These are phyloP conservation scores for Sugiyamaella castrensis DNA, from an alignment of 1,139 yeast genomes.

Conservation along the genomic window DNA sequence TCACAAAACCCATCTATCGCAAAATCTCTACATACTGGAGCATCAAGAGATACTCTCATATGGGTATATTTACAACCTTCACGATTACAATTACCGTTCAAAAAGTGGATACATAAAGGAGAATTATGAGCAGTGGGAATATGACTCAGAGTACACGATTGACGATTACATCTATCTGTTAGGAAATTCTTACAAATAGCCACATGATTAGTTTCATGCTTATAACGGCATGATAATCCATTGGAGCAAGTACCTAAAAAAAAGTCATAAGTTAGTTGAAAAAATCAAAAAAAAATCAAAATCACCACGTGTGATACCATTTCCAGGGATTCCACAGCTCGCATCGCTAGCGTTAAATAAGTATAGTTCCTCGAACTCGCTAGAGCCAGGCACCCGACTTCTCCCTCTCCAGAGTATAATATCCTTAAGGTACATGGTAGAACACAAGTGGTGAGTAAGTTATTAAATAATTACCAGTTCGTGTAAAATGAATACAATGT, in stretches of 20 bases:
- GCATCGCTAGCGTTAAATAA: too few relatives aligned
- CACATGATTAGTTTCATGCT: constrained; percentile 52
- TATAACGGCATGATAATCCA: constrained; percentile 52
- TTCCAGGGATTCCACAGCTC: neutral
- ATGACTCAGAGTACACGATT: constrained; percentile 59
- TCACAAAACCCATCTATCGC: constrained; percentile 67
- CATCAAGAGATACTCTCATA: constrained; percentile 43
- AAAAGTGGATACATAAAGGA: constrained; percentile 59
- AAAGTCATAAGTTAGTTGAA: constrained; percentile 4
- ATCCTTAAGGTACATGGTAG: neutral
- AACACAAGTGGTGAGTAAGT: too few relatives aligned
- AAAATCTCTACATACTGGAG: constrained; percentile 62
- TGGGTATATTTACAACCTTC: constrained; percentile 57
- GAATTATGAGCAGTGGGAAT: constrained; percentile 57
- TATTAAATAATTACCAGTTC: constrained; percentile 30
- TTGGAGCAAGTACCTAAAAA: constrained; percentile 50
- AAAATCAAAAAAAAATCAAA: too few relatives aligned
- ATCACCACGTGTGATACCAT: too few relatives aligned
- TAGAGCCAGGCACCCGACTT: too few relatives aligned
- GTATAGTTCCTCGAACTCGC: too few relatives aligned
- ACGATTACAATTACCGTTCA: constrained; percentile 53
- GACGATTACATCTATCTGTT: constrained; percentile 47
- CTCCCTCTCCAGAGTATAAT: too few relatives aligned
- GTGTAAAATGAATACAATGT: constrained; percentile 35
- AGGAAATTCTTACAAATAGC: constrained; percentile 55